Evolutionary conservation across 2,329 filamentous ascomycete species (phyloP), one percentile per base, ranked within the genome.

Genomic region (Paecilomyces variotii): DNA sequence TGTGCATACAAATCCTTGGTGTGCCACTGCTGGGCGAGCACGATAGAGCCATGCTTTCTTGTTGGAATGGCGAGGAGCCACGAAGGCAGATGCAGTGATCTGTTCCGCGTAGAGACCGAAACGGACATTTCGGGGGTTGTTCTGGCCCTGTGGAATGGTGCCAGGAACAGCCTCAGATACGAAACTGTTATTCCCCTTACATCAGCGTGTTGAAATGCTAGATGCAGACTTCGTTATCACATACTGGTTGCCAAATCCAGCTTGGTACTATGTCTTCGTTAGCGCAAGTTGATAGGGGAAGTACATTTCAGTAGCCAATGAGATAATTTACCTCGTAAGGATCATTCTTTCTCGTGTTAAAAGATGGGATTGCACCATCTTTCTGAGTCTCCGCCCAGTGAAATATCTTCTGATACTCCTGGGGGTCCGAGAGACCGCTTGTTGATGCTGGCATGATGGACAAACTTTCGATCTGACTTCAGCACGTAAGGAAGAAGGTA

Each of bases 361-460:
- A 85, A 0, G 81, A 83, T 10, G 81, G 82, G 27, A 84, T 78
- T 0, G 74, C 65, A 0, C 79, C 82, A 66, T 84, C 77, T 65
- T 84, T 78, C 63, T 85, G 82, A n/a, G 82, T 84, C 65, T 83
- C 81, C 0, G 82, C 82, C 82, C 83, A 85, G 65, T 81, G 79
- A 60, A 81, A 81, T 64, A 80, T 79, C 55, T 79, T 78, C 57
- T 80, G 78, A 62, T 80, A 81, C 51, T 81, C 77, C 50, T 68
- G 39, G 53, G 70, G 67, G 56, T 70, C 67, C 1, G 68, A 58
- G 7, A 70, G 59, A 2, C 60, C 61, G 27, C 59, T 62, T 54
- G 63, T 65, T 9, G 68, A 69, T 5, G 25, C 53, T 60, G 64
- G 60, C 67, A 71, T 70, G 34, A 14, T 67, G 56, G n/a, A 6